A percentile compares a stretch with the other conserved stretches of the same genome.
These are phyloP conservation scores for Nelumbo lutea DNA, from an alignment of 164 flowering plant genomes.

Conservation along the genomic window DNA sequence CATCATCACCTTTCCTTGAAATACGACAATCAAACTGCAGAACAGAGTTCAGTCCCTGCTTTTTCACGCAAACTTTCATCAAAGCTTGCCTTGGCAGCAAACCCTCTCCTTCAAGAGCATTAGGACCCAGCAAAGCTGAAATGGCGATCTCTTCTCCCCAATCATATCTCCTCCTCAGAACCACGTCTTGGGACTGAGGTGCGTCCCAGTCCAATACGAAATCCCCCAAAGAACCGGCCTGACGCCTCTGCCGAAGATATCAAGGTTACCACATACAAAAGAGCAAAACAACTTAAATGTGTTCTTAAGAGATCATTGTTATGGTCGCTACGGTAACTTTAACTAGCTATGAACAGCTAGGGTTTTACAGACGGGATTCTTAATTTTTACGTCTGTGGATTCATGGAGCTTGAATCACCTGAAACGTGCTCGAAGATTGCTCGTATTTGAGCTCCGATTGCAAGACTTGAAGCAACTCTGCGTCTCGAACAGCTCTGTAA, in stretches of 20 bases:
- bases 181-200: constrained; percentile 52
- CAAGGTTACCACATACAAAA: neutral
- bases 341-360: too few species aligned
- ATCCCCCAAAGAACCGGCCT: constrained; percentile 42
- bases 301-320: neutral
- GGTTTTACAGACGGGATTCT: neutral
- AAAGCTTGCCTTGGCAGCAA: constrained; percentile 40
- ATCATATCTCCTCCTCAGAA: constrained; percentile 51
- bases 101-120: constrained; percentile 11
- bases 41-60: constrained; percentile 59
- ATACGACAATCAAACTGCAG: constrained; percentile 73
- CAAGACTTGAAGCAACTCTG: constrained; percentile 38
- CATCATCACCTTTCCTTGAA: constrained; percentile 17
- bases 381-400: neutral
- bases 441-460: constrained; percentile 64
- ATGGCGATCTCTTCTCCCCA: constrained; percentile 71
- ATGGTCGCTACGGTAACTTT: neutral
- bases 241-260: constrained; percentile 22
- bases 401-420: constrained; percentile 24
- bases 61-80: constrained; percentile 73
- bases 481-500: constrained; percentile 32
- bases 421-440: constrained; percentile 34
- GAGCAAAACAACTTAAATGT: neutral
- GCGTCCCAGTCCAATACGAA: constrained; percentile 61
- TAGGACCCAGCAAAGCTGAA: constrained; percentile 57